phyloP scores from a whole-genome alignment of 176 grass and related monocot species.

The Musa beccarii region DNA sequence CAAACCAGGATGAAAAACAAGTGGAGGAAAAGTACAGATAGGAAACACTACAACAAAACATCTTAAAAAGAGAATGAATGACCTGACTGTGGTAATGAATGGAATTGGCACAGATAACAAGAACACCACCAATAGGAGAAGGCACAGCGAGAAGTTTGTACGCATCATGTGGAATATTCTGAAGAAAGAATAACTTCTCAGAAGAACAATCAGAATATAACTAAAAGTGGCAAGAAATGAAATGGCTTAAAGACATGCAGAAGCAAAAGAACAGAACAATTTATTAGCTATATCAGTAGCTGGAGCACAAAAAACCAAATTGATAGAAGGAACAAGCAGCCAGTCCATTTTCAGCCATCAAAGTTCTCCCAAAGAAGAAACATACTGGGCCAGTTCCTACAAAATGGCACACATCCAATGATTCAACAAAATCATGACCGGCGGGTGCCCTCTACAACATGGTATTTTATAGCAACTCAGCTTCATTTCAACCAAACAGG shows the following conservation, averaged over 20 bases:
- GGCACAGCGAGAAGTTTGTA: conserved; percentile 88
- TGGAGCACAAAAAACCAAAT: too few species aligned
- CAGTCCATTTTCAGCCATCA: not conserved
- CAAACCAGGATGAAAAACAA: conserved; percentile 11
- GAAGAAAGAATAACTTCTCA: conserved; percentile 22
- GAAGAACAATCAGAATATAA: not conserved
- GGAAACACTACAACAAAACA: conserved; percentile 9
- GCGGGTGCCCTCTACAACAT: not conserved
- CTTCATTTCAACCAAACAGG: not conserved
- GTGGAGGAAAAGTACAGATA: conserved; percentile 11
- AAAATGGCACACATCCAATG: too few species aligned
- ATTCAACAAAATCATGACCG: not conserved
- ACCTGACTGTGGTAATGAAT: conserved; percentile 97
- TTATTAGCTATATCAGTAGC: too few species aligned
- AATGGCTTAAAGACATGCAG: not conserved
- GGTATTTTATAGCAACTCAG: not conserved
- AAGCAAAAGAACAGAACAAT: not conserved
- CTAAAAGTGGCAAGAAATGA: not conserved
- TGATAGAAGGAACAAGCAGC: not conserved
- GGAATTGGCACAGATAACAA: conserved; percentile 83
- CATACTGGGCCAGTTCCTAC: not conserved
- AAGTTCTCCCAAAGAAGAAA: not conserved
- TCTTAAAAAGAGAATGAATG: not conserved
- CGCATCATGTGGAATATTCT: conserved; percentile 87
- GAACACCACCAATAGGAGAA: conserved; percentile 81